Base-by-base conservation (phyloP, 345 rosid genomes). In the Jatropha curcas region DNA sequence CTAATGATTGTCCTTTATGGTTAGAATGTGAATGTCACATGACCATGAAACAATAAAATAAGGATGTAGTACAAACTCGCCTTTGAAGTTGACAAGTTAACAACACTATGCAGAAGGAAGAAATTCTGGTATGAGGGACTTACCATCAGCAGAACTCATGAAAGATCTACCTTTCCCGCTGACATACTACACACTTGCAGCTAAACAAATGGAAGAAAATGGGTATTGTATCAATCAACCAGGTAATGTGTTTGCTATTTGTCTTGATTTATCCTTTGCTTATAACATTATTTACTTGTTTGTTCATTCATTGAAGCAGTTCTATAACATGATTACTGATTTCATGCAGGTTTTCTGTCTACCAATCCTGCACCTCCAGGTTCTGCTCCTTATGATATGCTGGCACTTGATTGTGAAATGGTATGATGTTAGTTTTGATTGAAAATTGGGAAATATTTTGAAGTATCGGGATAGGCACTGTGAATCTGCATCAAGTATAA, bases 381-480 rank as follows among this genome's bases (percentile, higher is more conserved):
- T 74, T 84, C 86, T 76, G 57, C 77, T 74, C 79, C 79, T 43
- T 71, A 79, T 71, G 88, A 87, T 68, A 77, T 89, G 56, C 71
- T 95, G 84, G 97, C 97, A 73, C 96, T 95, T 79, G 99, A 95
- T 67, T 95, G 99, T 62, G 99, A 92, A 85, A 95, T 95, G 99
- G 99, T 95, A 86, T 73, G 71, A 27, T 34, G 14, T 65, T 22
- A 35, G 35, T 75, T 57, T 39, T 63, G 27, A 58, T 62, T 24
- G 27, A 25, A 30, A 24, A 22, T 61, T 33, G 50, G 51, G 55
- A 25, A 30, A 35, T 64, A 20, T 65, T 62, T 51, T 53, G 46
- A 33, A 55, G 34, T 10, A 27, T 5, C 43, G 30, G 24, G 46
- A 56, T 22, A 58, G 48, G 51, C 37, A 16, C 27, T 65, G 68